These are phyloP conservation scores for Hypomontagnella submonticulosa DNA, from an alignment of 495 filamentous ascomycete genomes.

Conservation along the genomic window DNA sequence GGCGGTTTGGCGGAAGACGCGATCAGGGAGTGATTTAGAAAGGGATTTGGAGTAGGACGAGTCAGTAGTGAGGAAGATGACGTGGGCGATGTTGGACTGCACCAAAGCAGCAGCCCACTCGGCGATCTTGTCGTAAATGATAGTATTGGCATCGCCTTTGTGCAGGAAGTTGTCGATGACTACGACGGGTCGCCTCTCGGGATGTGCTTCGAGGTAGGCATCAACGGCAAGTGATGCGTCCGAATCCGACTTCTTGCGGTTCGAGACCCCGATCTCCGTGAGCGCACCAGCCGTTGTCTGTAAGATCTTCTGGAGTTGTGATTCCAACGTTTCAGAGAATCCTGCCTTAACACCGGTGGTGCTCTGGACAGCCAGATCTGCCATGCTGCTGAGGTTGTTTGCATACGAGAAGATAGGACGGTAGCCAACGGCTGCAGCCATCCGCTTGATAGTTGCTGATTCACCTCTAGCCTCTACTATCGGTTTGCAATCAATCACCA, in stretches of 20 bases:
- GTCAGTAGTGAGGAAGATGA: conserved; percentile 96
- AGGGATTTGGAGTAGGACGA: conserved; percentile 89
- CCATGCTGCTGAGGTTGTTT: conserved; percentile 90
- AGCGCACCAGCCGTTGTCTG: conserved; percentile 86
- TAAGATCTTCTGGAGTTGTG: conserved; percentile 90
- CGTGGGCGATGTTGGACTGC: conserved; percentile 90
- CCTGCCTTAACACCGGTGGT: conserved; percentile 95
- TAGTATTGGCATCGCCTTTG: conserved; percentile 73
- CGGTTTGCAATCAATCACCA: conserved; percentile 95
- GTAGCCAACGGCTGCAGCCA: conserved; percentile 89
- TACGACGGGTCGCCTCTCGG: conserved; percentile 83
- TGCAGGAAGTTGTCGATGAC: conserved; percentile 96
- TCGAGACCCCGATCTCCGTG: conserved; percentile 76
- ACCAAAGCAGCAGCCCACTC: conserved; percentile 93
- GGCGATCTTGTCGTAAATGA: conserved; percentile 90
- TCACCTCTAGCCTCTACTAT: conserved; percentile 93
- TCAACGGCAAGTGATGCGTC: conserved; percentile 81
- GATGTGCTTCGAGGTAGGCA: conserved; percentile 91
- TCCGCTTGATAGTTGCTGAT: conserved; percentile 82
- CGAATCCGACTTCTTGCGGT: conserved; percentile 74
- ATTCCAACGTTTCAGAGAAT: conserved; percentile 93
- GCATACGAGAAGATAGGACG: conserved; percentile 95
- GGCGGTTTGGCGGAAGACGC: conserved; percentile 86
- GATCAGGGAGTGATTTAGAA: conserved; percentile 86
- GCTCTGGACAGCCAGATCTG: conserved; percentile 92